A percentile compares a stretch with the other conserved stretches of the same genome.
Conservation (phyloP, 805 yeast species). For the Kodamaea fukazawae region DNA sequence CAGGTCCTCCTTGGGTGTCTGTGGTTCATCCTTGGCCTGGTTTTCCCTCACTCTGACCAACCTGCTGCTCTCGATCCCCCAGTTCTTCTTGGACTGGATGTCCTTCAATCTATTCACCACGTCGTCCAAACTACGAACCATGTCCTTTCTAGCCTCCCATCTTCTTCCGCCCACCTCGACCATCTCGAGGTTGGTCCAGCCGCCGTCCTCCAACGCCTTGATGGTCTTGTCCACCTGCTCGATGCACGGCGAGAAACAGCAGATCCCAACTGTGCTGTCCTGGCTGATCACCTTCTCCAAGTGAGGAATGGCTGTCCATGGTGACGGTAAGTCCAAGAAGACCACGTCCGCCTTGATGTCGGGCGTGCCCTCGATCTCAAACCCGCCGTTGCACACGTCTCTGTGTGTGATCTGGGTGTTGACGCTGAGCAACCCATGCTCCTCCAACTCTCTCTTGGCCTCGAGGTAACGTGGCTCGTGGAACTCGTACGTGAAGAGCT, state of each 20-base stretch:
- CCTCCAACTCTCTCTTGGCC: conserved; percentile 72
- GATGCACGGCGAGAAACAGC: conserved; percentile 97
- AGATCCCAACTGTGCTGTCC: conserved; percentile 59
- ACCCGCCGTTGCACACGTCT: conserved; percentile 90
- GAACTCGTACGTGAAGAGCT: conserved; percentile 82
- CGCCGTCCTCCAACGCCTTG: conserved; percentile 64
- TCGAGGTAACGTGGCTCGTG: conserved; percentile 80
- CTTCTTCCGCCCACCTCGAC: conserved; percentile 82
- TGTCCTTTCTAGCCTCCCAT: conserved; percentile 87
- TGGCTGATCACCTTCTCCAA: conserved; percentile 56
- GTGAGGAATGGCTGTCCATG: conserved; percentile 92
- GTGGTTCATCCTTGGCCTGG: conserved; percentile 17
- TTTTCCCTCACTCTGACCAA: conserved; percentile 30
- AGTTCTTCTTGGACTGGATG: conserved; percentile 65
- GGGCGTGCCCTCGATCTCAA: conserved; percentile 46
- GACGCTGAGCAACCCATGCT: conserved; percentile 56
- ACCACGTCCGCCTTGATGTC: conserved; percentile 65
- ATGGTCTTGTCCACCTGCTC: conserved; percentile 93
- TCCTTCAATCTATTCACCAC: conserved; percentile 74
- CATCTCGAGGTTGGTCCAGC: conserved; percentile 88
- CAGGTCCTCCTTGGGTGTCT: conserved; percentile 11
- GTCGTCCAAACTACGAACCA: conserved; percentile 79
- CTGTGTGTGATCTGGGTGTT: conserved; percentile 77
- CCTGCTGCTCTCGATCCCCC: conserved; percentile 59
- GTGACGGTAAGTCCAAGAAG: conserved; percentile 91